These are phyloP conservation scores for Gaultheria prostrata DNA, from an alignment of 148 eudicot species.

Conservation along the genomic window DNA sequence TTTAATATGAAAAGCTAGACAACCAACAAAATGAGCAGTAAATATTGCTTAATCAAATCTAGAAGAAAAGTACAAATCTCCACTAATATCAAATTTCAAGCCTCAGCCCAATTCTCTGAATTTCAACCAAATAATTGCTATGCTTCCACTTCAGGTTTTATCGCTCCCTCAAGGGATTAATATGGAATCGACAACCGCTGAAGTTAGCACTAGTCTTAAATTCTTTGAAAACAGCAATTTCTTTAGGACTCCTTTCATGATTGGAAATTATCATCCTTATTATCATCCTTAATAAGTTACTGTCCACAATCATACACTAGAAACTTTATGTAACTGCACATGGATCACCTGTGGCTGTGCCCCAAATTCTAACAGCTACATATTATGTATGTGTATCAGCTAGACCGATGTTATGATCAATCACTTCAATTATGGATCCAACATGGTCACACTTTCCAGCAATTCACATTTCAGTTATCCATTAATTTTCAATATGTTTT, in stretches of 20 bases:
- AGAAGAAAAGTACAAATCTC: not conserved
- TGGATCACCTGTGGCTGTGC: not conserved
- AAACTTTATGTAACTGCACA: not conserved
- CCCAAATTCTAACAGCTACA: not conserved
- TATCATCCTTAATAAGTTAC: not conserved
- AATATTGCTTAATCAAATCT: not conserved
- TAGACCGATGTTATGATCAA: not conserved
- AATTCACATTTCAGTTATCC: not conserved
- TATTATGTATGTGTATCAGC: not conserved
- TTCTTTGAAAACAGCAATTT: not conserved
- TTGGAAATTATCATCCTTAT: not conserved
- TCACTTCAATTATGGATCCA: not conserved
- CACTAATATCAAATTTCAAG: not conserved
- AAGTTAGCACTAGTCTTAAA: not conserved
- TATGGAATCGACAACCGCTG: not conserved
- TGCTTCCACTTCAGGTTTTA: not conserved
- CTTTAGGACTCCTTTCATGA: not conserved
- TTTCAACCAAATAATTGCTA: not conserved
- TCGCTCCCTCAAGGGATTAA: not conserved
- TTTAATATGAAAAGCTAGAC: not conserved
- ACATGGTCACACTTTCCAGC: not conserved
- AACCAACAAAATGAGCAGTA: not conserved
- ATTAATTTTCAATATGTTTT: not conserved
- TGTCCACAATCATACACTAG: not conserved
- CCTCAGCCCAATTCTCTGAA: not conserved